Conservation (phyloP, 2,329 filamentous ascomycete species). For the Pseudomassariella vexata region DNA sequence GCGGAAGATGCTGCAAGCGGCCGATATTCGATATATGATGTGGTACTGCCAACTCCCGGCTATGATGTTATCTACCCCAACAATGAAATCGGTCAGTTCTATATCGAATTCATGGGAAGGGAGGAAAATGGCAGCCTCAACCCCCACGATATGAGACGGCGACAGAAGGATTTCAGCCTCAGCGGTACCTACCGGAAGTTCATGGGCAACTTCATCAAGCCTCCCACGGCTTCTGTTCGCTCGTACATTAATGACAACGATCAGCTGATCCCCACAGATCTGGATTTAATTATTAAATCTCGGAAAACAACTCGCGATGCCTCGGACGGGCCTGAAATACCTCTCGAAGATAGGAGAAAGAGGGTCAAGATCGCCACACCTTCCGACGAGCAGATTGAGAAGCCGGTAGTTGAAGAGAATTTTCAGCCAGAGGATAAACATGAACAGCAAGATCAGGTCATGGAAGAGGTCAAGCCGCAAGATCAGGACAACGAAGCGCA, state of each 20-base stretch:
- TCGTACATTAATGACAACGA: slow-evolving; percentile 65
- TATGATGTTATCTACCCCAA: slow-evolving; percentile 82
- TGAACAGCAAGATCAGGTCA: not conserved
- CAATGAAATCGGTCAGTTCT: slow-evolving; percentile 80
- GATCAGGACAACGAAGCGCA: not conserved
- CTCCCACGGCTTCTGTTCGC: slow-evolving; percentile 63
- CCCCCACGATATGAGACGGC: slow-evolving; percentile 79
- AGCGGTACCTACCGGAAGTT: slow-evolving; percentile 85
- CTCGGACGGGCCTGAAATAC: slow-evolving; percentile 17
- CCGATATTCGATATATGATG: slow-evolving; percentile 74
- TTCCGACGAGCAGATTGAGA: slow-evolving; percentile 3
- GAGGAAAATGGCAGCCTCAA: slow-evolving; percentile 73
- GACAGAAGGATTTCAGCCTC: slow-evolving; percentile 81
- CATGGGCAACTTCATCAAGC: slow-evolving; percentile 63
- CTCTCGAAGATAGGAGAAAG: slow-evolving; percentile 31
- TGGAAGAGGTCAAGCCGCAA: not conserved
- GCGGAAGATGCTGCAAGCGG: slow-evolving; percentile 74
- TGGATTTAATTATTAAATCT: slow-evolving; percentile 61
- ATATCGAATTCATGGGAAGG: slow-evolving; percentile 78
- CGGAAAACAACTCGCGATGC: slow-evolving; percentile 20
- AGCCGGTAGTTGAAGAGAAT: not conserved
- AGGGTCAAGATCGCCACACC: slow-evolving; percentile 28
- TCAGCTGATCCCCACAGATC: slow-evolving; percentile 84
- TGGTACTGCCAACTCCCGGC: slow-evolving; percentile 89
- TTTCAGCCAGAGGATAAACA: not conserved